Evolutionary conservation across 805 yeast genomes (phyloP).

Genomic region (Wickerhamiella domercqiae): DNA sequence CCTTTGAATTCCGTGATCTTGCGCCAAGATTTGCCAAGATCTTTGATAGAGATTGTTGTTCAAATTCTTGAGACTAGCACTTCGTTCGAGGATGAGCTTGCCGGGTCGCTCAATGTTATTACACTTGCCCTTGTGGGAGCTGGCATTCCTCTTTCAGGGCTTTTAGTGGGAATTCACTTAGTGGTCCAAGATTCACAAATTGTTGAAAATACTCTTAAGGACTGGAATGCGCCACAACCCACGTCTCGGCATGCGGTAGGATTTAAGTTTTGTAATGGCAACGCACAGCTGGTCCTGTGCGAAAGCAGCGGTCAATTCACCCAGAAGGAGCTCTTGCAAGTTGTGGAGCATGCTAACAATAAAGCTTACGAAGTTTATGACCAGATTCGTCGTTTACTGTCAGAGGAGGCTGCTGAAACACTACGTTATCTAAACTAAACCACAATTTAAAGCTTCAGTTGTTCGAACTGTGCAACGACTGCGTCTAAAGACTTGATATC

Average conservation of each 20-base stretch:
- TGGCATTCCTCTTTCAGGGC: conserved; percentile 50
- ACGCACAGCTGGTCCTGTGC: conserved; percentile 38
- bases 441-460: conserved; percentile 12
- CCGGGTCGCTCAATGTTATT: conserved; percentile 57
- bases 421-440: neutral
- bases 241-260: conserved; percentile 52
- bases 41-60: conserved; percentile 51
- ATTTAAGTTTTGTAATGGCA: conserved; percentile 35
- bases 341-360: conserved; percentile 37
- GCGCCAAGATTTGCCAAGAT: conserved; percentile 60
- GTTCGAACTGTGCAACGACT: conserved; percentile 68
- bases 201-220: conserved; percentile 16
- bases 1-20: conserved; percentile 47
- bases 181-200: conserved; percentile 20
- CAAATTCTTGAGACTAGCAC: conserved; percentile 40
- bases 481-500: conserved; percentile 83
- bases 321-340: conserved; percentile 36
- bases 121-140: conserved; percentile 68
- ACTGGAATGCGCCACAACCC: conserved; percentile 19
- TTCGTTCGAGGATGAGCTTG: conserved; percentile 34
- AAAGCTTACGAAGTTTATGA: conserved; percentile 33
- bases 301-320: conserved; percentile 64
- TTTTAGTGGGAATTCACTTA: conserved; percentile 45
- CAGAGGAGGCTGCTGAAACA: conserved; percentile 27
- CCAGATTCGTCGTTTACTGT: conserved; percentile 33